phyloP scores from a whole-genome alignment of 495 filamentous ascomycete genomes.

The Hypoxylon intermedium region DNA sequence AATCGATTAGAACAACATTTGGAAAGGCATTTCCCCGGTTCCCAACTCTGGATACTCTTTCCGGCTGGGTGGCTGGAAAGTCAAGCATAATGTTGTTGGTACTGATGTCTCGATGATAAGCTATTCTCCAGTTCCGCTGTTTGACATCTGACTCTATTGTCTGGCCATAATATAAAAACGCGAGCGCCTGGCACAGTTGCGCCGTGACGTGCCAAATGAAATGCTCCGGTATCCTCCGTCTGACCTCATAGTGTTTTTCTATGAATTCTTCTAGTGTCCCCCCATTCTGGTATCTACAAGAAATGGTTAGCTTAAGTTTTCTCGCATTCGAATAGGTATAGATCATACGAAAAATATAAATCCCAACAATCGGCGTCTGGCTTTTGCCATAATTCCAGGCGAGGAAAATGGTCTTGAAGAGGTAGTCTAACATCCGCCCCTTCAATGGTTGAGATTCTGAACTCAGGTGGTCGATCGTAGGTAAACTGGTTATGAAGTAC shows the following conservation, averaged over 20 bases:
- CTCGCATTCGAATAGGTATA: too few relatives aligned
- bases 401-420: neutral
- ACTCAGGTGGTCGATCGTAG: neutral
- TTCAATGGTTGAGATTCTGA: neutral
- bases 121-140: neutral
- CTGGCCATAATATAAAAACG: neutral
- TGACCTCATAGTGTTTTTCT: neutral
- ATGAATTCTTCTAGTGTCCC: conserved; percentile 2
- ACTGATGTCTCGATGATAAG: conserved; percentile 3
- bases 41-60: neutral
- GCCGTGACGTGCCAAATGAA: conserved; percentile 20
- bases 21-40: conserved; percentile 2
- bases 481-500: neutral
- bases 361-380: neutral
- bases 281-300: conserved; percentile 11
- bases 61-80: neutral
- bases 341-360: conserved; percentile 11
- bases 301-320: neutral
- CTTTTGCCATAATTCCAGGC: neutral
- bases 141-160: too few relatives aligned
- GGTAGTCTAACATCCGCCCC: neutral
- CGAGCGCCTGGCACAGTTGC: neutral
- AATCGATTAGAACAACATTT: neutral
- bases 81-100: conserved; percentile 3
- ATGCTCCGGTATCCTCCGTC: neutral